Conservation (phyloP, 441 rosid genomes). For the Sinapis alba region DNA sequence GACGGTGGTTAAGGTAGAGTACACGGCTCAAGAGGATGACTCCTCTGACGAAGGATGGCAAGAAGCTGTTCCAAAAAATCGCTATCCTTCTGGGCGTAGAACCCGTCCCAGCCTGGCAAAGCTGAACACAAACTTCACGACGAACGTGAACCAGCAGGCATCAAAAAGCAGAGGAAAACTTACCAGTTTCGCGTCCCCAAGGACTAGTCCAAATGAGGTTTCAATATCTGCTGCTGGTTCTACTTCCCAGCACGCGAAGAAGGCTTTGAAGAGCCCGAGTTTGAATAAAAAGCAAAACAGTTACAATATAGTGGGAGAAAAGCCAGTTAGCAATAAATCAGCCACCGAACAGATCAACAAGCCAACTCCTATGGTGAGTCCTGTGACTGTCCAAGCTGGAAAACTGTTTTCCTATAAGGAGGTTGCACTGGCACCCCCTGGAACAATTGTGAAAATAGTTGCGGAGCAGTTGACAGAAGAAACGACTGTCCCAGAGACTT, state of each 20-base stretch:
- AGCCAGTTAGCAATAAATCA: slow-evolving; percentile 52
- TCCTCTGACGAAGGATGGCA: slow-evolving; percentile 86
- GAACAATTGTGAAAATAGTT: slow-evolving; percentile 91
- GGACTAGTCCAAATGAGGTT: slow-evolving; percentile 55
- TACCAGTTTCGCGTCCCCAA: slow-evolving; percentile 67
- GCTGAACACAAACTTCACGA: slow-evolving; percentile 88
- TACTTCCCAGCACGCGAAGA: slow-evolving; percentile 54
- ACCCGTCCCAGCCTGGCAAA: slow-evolving; percentile 87
- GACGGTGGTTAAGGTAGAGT: slow-evolving; percentile 37
- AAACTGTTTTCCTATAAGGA: slow-evolving; percentile 96
- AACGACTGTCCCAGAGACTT: slow-evolving; percentile 39
- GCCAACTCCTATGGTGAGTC: slow-evolving; percentile 49
- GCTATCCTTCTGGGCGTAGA: slow-evolving; percentile 74
- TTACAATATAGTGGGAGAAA: slow-evolving; percentile 54
- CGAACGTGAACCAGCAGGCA: slow-evolving; percentile 68
- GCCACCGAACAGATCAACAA: slow-evolving; percentile 63
- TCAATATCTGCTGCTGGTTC: slow-evolving; percentile 50
- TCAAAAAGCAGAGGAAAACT: slow-evolving; percentile 76
- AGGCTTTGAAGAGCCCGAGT: slow-evolving; percentile 76
- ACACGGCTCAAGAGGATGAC: slow-evolving; percentile 49
- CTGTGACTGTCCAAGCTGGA: slow-evolving; percentile 78
- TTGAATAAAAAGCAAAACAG: slow-evolving; percentile 63
- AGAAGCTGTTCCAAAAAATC: slow-evolving; percentile 82
- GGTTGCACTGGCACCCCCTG: slow-evolving; percentile 98
- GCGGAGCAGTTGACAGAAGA: slow-evolving; percentile 74